These are phyloP conservation scores for Fomitiporia mediterranea DNA, from an alignment of 1,284 basidiomycete genomes.

Conservation along the genomic window DNA sequence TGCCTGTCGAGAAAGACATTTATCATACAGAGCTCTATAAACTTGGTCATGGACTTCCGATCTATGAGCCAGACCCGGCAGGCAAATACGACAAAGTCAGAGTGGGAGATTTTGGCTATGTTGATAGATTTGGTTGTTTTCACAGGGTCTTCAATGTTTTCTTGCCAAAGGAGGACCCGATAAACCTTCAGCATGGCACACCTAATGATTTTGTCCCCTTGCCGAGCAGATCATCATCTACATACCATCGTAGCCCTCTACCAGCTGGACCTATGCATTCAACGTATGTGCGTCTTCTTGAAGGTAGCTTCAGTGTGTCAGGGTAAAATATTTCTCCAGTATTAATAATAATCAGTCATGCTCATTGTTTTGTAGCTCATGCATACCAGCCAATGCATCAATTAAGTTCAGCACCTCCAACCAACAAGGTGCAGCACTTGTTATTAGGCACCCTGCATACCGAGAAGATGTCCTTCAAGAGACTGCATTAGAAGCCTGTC, in stretches of 20 bases:
- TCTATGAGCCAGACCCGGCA: slow-evolving; percentile 8
- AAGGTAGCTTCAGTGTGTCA: neutral
- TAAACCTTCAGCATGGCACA: neutral
- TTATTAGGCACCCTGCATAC: neutral
- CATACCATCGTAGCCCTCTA: neutral
- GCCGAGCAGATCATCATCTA: neutral
- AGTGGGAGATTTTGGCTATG: slow-evolving; percentile 11
- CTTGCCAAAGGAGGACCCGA: neutral
- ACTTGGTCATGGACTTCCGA: too few relatives aligned
- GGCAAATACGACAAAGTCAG: slow-evolving; percentile 9
- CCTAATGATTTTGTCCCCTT: slow-evolving; percentile 1
- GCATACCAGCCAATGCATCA: neutral
- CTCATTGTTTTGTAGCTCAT: neutral
- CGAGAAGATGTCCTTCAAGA: neutral
- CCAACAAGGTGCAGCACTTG: slow-evolving; percentile 1
- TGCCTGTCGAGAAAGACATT: neutral
- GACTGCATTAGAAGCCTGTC: neutral
- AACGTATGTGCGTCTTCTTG: neutral
- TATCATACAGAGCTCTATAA: neutral
- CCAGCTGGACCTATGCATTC: neutral
- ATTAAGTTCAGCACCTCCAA: neutral
- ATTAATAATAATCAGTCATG: neutral
- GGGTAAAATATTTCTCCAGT: neutral
- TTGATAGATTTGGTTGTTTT: neutral
- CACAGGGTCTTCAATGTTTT: slow-evolving; percentile 7